Evolutionary conservation across 2,329 filamentous ascomycete genomes (phyloP), one percentile per base, ranked within the genome.

Genomic region (Cladosporium cucumerinum): DNA sequence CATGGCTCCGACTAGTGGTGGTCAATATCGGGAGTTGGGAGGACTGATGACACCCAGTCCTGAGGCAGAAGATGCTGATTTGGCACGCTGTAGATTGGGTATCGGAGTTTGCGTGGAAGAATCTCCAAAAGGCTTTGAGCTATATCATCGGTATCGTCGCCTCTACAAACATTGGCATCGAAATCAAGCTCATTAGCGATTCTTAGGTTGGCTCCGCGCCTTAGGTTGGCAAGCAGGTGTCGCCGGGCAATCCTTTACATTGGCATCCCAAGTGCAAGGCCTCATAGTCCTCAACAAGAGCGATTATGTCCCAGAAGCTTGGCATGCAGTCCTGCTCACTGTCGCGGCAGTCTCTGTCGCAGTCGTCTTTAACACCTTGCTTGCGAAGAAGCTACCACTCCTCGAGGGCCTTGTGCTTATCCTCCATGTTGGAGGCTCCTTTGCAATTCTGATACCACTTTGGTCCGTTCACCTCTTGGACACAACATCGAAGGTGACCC

Each of bases 401-500:
- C 73, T 84, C 26, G 82, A 85, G 69, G 79, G 79, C 0, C 66
- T 81, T 11, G 76, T 83, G 25, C 72, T 84, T 10, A 76, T 82
- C 28, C 69, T 85, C 5, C 83, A 85, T 64, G 73, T 85, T n/a
- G 70, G 81, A 16, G 83, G 82, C 3, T 82, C 85, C 71, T 82
- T 85, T 63, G 82, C 78, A 0, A 81, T 84, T 63, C 71, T 85
- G 11, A 80, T 84, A 30, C 77, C 80, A 0, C 71, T 84, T 5
- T 75, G 78, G 66, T 74, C 78, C 1, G 73, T 81, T 81, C 62
- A 78, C 79, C 0, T 76, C 79, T 1, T 74, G 75, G 8, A 76
- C 78, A 30, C 7, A 74, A 76, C 21, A 73, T 79, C 0, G 70
- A 76, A 16, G 77, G 77, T 3, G 1, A 82, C 85, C 64, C 79